Evolutionary conservation across 2,329 filamentous ascomycete species (phyloP), one percentile per base, ranked within the genome.

Genomic region (Akanthomyces dipterigenus): DNA sequence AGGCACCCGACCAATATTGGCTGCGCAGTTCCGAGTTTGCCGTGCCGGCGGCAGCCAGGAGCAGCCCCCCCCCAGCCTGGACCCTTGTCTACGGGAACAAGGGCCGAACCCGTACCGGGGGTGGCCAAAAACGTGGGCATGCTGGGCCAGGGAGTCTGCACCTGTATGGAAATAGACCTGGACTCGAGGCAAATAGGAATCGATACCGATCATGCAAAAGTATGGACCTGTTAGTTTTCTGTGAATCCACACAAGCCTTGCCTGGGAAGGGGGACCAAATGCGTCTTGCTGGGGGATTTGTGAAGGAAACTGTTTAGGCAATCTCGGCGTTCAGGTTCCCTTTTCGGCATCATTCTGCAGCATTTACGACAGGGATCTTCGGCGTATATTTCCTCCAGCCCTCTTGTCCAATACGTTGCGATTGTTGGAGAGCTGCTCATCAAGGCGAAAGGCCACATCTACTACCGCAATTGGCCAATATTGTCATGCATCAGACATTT

Each of bases 11-110:
- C 2, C 7, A 34, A 34, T 34, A 34, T 34, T 34, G 36, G 51
- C 24, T 31, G 28, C 12, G 16, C 40, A n/a, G 36, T 51, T 51
- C 56, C 56, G 56, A 51, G n/a, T 59, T 59, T 59, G 56, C 56
- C 56, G 56, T 59, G 56, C 56, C 56, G 46, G 43, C 12, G n/a
- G 22, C 22, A 43, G 14, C 51, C 51, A 55, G n/a, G n/a, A n/a
- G n/a, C n/a, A n/a, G n/a, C n/a, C n/a, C n/a, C n/a, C n/a, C n/a
- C n/a, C n/a, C n/a, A n/a, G n/a, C n/a, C n/a, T n/a, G n/a, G n/a
- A n/a, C 4, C 2, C 7, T 1, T 45, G 18, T 22, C 14, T 40
- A 45, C 34, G 38, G n/a, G 26, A 26, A 26, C 18, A 26, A 55
- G 6, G 16, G 31, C n/a, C 38, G 24, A 16, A 43, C 28, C 18